Conservation (phyloP, 257 asterid genomes). For the Solanum dulcamara region DNA sequence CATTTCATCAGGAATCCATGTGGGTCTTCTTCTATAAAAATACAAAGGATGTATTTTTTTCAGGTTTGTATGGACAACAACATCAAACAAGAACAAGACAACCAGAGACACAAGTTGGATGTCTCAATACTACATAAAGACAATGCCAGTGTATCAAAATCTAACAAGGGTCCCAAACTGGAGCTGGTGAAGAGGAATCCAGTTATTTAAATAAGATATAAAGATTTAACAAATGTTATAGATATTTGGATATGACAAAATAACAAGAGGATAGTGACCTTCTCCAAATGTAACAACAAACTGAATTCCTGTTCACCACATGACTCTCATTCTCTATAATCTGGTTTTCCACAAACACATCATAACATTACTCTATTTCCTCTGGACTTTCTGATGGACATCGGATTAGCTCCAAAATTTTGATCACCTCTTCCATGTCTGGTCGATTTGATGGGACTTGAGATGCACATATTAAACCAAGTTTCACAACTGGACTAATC, state of each 20-base stretch:
- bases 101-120: neutral
- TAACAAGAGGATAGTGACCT: neutral
- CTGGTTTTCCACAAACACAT: neutral
- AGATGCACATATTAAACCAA: slow-evolving; percentile 74
- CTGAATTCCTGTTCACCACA: slow-evolving; percentile 38
- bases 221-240: neutral
- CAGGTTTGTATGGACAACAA: neutral
- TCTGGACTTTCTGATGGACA: slow-evolving; percentile 41
- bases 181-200: slow-evolving; percentile 34
- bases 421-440: slow-evolving; percentile 74
- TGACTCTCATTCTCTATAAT: slow-evolving; percentile 5
- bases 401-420: slow-evolving; percentile 56
- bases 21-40: neutral
- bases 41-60: neutral
- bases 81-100: neutral
- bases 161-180: neutral
- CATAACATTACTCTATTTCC: slow-evolving; percentile 27
- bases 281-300: slow-evolving; percentile 9
- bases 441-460: slow-evolving; percentile 85
- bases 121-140: neutral
- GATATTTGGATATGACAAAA: neutral
- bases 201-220: slow-evolving; percentile 16
- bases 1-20: neutral
- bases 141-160: neutral
- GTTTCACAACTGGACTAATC: slow-evolving; percentile 60